Conservation (phyloP, 306 rosid genomes). For the Prosopis cineraria region DNA sequence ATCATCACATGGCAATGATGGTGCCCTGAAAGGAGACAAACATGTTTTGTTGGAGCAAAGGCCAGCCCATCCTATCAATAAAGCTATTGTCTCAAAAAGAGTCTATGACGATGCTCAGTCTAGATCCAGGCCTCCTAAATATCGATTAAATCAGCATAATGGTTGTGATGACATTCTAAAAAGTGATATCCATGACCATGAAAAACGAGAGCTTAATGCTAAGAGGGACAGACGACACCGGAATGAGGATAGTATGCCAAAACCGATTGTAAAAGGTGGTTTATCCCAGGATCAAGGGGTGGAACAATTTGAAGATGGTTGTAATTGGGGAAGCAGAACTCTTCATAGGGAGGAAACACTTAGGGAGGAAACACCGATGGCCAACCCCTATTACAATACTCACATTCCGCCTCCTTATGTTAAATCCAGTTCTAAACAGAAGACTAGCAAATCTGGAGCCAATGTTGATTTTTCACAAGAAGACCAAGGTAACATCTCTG, state of each 20-base stretch:
- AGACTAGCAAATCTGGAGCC: constrained; percentile 39
- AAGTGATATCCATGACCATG: constrained; percentile 48
- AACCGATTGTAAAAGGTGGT: constrained; percentile 38
- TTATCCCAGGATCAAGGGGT: constrained; percentile 52
- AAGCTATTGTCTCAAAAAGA: constrained; percentile 46
- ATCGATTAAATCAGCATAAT: constrained; percentile 43
- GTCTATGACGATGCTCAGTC: constrained; percentile 47
- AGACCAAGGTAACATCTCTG: constrained; percentile 33
- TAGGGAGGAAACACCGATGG: constrained; percentile 49
- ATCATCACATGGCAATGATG: constrained; percentile 41
- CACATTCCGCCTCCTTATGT: constrained; percentile 84
- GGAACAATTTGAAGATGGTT: constrained; percentile 46
- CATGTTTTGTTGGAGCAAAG: constrained; percentile 37
- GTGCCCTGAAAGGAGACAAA: constrained; percentile 49
- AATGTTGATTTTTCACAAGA: constrained; percentile 48
- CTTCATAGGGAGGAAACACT: constrained; percentile 53
- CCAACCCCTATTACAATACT: constrained; percentile 56
- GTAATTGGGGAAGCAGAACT: constrained; percentile 42
- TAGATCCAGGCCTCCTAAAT: constrained; percentile 39
- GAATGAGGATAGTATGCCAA: constrained; percentile 45
- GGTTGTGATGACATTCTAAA: constrained; percentile 45
- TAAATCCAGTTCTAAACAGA: constrained; percentile 57
- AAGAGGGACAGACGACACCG: constrained; percentile 47
- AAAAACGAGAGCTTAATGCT: constrained; percentile 42
- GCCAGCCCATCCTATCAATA: constrained; percentile 37